Conservation (phyloP, 2,329 filamentous ascomycete species). For the Aspergillus brasiliensis region DNA sequence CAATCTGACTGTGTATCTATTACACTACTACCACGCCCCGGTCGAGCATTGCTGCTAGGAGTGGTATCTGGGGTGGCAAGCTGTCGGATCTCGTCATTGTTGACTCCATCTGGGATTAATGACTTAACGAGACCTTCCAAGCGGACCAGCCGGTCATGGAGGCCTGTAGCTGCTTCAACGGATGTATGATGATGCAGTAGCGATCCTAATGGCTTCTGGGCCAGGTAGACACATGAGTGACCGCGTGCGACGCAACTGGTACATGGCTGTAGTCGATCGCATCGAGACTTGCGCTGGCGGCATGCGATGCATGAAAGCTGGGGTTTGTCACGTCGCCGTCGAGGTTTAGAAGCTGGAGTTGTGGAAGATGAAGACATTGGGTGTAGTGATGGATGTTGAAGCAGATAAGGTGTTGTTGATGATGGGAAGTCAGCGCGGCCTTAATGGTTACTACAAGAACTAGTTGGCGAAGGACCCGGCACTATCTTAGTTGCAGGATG, state of each 20-base stretch:
- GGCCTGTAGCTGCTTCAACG: conserved; percentile 27
- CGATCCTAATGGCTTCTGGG: not conserved
- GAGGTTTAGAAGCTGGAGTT: too few relatives aligned
- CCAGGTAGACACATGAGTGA: conserved; percentile 55
- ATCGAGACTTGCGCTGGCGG: conserved; percentile 51
- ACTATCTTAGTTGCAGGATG: too few relatives aligned
- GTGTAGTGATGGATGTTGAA: too few relatives aligned
- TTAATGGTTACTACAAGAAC: too few relatives aligned
- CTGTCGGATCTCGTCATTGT: not conserved
- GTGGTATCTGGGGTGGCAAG: not conserved
- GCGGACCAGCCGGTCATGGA: conserved; percentile 61
- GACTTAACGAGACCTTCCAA: conserved; percentile 60
- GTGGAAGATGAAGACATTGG: too few relatives aligned
- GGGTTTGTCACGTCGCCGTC: conserved; percentile 36
- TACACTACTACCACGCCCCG: not conserved
- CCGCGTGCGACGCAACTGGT: conserved; percentile 59
- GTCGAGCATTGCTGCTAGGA: not conserved
- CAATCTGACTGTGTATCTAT: conserved; percentile 19
- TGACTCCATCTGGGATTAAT: conserved; percentile 38
- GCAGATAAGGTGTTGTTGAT: too few relatives aligned
- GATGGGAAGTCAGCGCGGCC: too few relatives aligned
- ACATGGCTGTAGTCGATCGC: conserved; percentile 59
- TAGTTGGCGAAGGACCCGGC: too few relatives aligned
- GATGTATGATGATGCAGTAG: too few relatives aligned
- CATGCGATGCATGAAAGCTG: conserved; percentile 41